Evolutionary conservation across 441 rosid genomes (phyloP), one percentile per base, ranked within the genome.

Genomic region (Daphne laureola): DNA sequence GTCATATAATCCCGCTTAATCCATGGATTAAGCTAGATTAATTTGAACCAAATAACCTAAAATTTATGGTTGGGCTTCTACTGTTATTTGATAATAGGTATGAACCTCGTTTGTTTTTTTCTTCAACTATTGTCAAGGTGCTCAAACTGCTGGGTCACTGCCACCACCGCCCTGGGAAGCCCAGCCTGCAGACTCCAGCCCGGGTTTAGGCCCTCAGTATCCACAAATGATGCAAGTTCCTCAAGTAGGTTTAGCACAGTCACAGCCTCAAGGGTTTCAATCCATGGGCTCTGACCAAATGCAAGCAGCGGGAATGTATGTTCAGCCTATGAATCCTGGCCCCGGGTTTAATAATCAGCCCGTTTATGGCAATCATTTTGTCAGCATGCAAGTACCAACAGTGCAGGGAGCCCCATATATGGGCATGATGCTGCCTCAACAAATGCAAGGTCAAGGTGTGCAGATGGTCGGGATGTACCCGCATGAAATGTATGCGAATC

Each of bases 81-180:
- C 38, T 31, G 5, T 31, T 9, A 31, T 9, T 31, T 4, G 8
- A 31, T 31, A 5, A 31, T 31, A 31, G 38, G 38, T 31, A 31
- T 31, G 38, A 31, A 31, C 8, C 38, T 6, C 2, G 38, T 31
- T 6, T 17, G 35, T 31, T 31, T 31, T 5, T 31, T 31, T 12
- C 72, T 54, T 69, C 69, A 56, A 51, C 43, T 73, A 42, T 45
- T 65, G 71, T 51, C 18, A 79, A 90, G 99, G 95, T 78, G 71
- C 80, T 49, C 83, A 79, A 64, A 72, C 67, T 51, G 59, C 63
- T 60, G 72, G 68, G 55, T 74, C 93, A 16, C 77, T 94, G 40
- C 99, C 99, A 57, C 96, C 91, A 16, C 96, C 99, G 26, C 97
- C 99, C 0, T 93, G 99, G 99, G 99, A 93, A 71, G 85, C 93